A percentile compares a stretch with the other conserved stretches of the same genome.
These are phyloP conservation scores for Salix dunnii DNA, from an alignment of 345 rosid species.

Conservation along the genomic window DNA sequence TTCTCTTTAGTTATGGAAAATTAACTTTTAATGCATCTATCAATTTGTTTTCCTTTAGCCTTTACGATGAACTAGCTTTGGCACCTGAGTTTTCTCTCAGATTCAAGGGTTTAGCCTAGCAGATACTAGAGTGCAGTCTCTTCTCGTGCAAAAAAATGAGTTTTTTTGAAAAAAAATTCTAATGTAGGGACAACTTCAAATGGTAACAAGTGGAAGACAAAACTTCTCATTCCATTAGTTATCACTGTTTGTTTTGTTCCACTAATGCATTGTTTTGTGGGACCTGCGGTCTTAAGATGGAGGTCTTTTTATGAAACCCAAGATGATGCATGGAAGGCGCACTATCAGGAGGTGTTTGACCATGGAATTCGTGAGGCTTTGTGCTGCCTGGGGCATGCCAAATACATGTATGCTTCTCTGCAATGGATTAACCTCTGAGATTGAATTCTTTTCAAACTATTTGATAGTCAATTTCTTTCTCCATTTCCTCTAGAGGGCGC, in stretches of 20 bases:
- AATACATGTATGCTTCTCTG: constrained; percentile 58
- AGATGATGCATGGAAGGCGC: constrained; percentile 92
- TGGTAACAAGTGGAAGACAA: constrained; percentile 48
- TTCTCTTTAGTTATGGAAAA: not conserved
- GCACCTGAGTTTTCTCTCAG: not conserved
- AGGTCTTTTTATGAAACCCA: constrained; percentile 76
- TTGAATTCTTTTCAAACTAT: not conserved
- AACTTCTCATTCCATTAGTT: constrained; percentile 42
- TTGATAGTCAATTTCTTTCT: constrained; percentile 6
- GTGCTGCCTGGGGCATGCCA: constrained; percentile 82
- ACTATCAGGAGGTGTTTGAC: constrained; percentile 89
- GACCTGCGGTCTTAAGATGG: constrained; percentile 80
- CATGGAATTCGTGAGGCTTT: constrained; percentile 89
- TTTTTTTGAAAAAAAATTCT: constrained; percentile 15
- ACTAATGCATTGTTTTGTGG: constrained; percentile 63
- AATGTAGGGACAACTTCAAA: constrained; percentile 43
- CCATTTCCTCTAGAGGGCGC: constrained; percentile 43
- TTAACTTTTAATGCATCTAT: not conserved
- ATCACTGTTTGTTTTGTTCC: constrained; percentile 50
- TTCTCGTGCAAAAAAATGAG: not conserved
- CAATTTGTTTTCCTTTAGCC: not conserved
- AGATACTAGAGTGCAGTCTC: not conserved
- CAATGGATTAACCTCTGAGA: constrained; percentile 6
- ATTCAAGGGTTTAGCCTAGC: not conserved
- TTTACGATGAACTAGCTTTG: not conserved